Evolutionary conservation across 73 alveolate genomes (phyloP).

Genomic region (Durusdinium trenchii): DNA sequence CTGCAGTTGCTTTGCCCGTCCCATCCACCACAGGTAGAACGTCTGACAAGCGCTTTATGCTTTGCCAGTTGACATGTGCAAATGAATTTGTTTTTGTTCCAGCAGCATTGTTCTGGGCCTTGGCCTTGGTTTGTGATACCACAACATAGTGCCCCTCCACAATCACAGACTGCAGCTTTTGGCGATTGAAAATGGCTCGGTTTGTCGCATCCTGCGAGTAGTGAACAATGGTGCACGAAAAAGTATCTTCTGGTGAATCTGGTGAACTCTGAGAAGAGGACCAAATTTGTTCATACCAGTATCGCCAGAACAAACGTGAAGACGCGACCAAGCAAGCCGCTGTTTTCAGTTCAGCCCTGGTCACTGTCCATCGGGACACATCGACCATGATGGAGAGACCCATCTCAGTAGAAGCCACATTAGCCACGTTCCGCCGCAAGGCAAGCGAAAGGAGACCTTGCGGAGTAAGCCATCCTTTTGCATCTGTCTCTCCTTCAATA

Average conservation of each 20-base stretch:
- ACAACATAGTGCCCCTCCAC: neutral
- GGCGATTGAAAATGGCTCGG: neutral
- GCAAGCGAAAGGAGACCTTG: neutral
- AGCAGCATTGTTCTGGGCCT: no score
- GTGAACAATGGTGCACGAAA: neutral
- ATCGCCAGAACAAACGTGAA: neutral
- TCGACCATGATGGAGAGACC: neutral
- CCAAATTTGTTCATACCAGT: neutral
- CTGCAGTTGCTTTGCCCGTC: neutral
- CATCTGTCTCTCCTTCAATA: neutral
- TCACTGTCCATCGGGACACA: conserved; percentile 2
- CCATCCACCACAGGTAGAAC: conserved; percentile 22
- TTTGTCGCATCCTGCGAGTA: neutral
- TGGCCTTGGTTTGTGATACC: neutral
- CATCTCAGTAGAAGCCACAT: neutral
- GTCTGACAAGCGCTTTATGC: neutral
- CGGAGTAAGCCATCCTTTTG: conserved; percentile 34
- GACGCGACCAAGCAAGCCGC: conserved; percentile 5
- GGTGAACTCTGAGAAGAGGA: neutral
- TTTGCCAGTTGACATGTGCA: neutral
- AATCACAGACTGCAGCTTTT: neutral
- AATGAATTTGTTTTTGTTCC: no score
- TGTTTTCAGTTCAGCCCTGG: neutral
- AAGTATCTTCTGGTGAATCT: neutral
- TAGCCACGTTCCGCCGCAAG: neutral